Base-by-base conservation (phyloP, 2,329 filamentous ascomycete genomes). In the Claviceps purpurea region DNA sequence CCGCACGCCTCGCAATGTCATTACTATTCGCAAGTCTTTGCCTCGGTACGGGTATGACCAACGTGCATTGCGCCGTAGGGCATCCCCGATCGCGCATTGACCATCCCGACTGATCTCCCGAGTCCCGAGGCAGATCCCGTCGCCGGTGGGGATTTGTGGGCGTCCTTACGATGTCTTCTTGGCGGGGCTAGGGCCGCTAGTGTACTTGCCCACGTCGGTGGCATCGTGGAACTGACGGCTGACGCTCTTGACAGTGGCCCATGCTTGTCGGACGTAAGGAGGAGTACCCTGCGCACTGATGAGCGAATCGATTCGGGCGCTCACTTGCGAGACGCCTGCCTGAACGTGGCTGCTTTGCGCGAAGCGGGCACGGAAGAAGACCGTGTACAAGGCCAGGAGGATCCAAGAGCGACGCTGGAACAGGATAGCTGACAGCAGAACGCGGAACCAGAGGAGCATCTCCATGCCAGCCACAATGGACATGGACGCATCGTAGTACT, bases 401-500 rank as follows among this genome's bases (percentile, higher is more conserved):
- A 96, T 82, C 89, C 91, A 96, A 57, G 88, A 93, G 60, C 89
- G 85, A 68, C 85, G 88, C 72, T 84, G 82, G 80, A 97, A 97
- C 60, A 94, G 75, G 57, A 97, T 71, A 56, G 89, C 88, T 37
- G 87, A 85, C 51, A 89, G 71, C 48, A 94, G 65, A 52, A 98
- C 73, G 63, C 93, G 89, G 69, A 86, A 73, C 84, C 90, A 94
- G 55, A 97, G 81, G 42, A 79, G 71, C 59, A 97, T 88, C 74
- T 98, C 93, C 54, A 98, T 86, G 47, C 77, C 74, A 40, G 91
- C 86, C 37, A 98, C 93, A 55, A 97, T 75, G 53, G 86, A 87
- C 93, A 98, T 98, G 70, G 89, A 95, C 56, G 81, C 73, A 68
- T 98, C 93, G 67, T 98, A 98, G 79, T 97, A 96, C 67, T 89